Evolutionary conservation across 495 filamentous ascomycete genomes (phyloP).

Genomic region (Choiromyces venosus): DNA sequence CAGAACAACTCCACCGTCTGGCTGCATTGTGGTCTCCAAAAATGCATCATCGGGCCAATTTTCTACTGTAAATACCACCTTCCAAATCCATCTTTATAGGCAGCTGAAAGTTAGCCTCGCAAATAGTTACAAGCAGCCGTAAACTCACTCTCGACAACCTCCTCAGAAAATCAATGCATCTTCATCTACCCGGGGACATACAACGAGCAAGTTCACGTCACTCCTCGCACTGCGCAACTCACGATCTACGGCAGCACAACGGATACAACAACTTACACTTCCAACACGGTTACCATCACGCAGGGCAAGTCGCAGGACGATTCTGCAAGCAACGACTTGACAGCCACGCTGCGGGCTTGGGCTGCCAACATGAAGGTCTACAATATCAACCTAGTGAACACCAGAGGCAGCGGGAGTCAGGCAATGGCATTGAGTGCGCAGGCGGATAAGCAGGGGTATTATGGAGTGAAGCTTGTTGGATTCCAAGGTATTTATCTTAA

Average conservation of each 20-base stretch:
- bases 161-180: slow-evolving; percentile 53
- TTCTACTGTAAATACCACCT: slow-evolving; percentile 19
- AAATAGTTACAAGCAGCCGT: slow-evolving; percentile 55
- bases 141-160: slow-evolving; percentile 49
- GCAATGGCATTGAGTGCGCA: slow-evolving; percentile 57
- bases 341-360: slow-evolving; percentile 54
- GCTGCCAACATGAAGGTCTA: slow-evolving; percentile 53
- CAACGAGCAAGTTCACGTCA: slow-evolving; percentile 55
- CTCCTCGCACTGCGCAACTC: slow-evolving; percentile 49
- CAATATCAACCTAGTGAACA: slow-evolving; percentile 60
- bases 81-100: not conserved
- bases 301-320: slow-evolving; percentile 46
- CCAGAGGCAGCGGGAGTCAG: slow-evolving; percentile 47
- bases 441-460: slow-evolving; percentile 53
- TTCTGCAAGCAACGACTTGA: slow-evolving; percentile 45
- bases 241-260: slow-evolving; percentile 59
- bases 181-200: slow-evolving; percentile 60
- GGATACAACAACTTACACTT: slow-evolving; percentile 52
- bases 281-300: slow-evolving; percentile 59
- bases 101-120: too few relatives aligned
- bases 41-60: slow-evolving; percentile 39
- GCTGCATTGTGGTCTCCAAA: slow-evolving; percentile 52
- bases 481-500: slow-evolving; percentile 48
- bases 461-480: slow-evolving; percentile 54
- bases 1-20: slow-evolving; percentile 50